Evolutionary conservation across 169 alveolate species (phyloP), one percentile per base, ranked within the genome.

Genomic region (Plasmodium fragile): DNA sequence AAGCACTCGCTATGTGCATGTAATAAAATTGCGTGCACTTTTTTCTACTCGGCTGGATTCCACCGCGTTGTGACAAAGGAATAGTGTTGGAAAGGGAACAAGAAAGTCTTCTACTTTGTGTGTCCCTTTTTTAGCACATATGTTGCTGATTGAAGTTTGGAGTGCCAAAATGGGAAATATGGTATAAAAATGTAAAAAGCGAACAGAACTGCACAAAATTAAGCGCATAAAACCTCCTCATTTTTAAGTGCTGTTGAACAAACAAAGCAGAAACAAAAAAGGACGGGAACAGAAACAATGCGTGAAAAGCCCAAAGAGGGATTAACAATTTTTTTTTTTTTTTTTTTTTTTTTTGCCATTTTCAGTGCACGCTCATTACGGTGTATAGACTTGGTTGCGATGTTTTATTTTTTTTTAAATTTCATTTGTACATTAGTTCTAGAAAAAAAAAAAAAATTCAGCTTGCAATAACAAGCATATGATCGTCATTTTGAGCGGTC

Each of bases 281-380:
- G 18, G 32, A 78, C 18, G 41, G 72, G 69, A 43, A 69, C 41
- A 80, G 87, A 43, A 80, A 80, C 77, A 36, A 55, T 82, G 49
- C 43, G 41, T 82, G 81, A 41, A 82, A 65, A 69, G 30, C 39
- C 34, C 72, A 34, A 65, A 82, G 49, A 45, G 81, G 72, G 28
- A 41, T 82, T 69, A 22, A 11, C 43, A 39, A 55, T 59, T 49
- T 81, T 81, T 30, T 78, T 78, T 79, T 65, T 25, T 25, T 80
- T 49, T 80, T 80, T 78, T 78, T 78, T 78, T 78, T 39, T 78
- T 78, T 39, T 41, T 81, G 45, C 41, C 55, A 49, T 41, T 49
- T 65, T 82, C 53, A 25, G 75, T 73, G 93, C 93, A 84, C 78
- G 55, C 55, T 71, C 43, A 28, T 34, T 41, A 4, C 52, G 39